These are phyloP conservation scores for Styphnolobium japonicum DNA, from an alignment of 306 rosid species.

Conservation along the genomic window DNA sequence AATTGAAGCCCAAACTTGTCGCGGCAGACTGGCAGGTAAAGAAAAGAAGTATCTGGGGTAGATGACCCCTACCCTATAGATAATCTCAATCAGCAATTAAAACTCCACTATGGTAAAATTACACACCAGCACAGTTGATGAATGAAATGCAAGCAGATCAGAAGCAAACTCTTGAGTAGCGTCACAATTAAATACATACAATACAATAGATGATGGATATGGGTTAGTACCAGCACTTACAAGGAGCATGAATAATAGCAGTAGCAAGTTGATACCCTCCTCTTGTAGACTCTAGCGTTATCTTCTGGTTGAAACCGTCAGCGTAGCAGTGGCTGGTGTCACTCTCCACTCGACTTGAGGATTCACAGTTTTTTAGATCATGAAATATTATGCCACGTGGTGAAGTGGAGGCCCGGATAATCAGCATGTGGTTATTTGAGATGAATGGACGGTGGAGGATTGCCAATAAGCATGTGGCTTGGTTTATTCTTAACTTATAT, in stretches of 20 bases:
- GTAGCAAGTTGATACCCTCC: background rate
- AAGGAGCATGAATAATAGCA: background rate
- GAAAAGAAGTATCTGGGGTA: background rate
- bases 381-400: too few species aligned
- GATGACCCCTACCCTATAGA: background rate
- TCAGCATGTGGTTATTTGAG: slow-evolving; percentile 13
- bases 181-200: background rate
- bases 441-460: background rate
- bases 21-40: background rate
- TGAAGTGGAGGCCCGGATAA: background rate
- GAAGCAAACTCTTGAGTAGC: background rate
- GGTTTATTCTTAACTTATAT: background rate
- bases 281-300: background rate
- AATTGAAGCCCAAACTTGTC: background rate
- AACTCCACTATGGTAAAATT: background rate
- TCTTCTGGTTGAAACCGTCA: background rate
- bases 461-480: background rate
- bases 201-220: too few species aligned
- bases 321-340: too few species aligned
- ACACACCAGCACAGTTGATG: background rate
- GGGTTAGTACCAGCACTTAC: slow-evolving; percentile 30
- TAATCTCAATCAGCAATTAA: background rate
- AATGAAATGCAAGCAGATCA: background rate
- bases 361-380: background rate
- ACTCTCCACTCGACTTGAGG: background rate